Conservation (phyloP, 805 yeast genomes). For the Lachancea thermotolerans region DNA sequence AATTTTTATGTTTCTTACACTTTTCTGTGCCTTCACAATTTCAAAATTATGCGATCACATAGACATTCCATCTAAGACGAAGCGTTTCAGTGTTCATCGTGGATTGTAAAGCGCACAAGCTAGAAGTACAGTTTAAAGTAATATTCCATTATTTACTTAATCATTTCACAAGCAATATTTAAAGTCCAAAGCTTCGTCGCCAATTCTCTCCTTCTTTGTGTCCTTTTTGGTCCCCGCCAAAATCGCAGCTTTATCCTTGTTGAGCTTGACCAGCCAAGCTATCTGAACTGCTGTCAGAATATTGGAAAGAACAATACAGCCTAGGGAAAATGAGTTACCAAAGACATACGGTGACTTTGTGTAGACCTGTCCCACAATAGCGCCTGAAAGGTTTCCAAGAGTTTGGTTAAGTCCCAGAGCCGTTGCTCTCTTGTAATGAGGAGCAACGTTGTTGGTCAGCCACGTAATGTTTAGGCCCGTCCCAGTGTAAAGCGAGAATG, state of each 20-base stretch:
- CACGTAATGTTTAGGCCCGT: constrained; percentile 38
- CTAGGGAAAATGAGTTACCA: constrained; percentile 38
- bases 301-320: constrained; percentile 26
- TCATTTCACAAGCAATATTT: constrained; percentile 16
- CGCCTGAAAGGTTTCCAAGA: constrained; percentile 41
- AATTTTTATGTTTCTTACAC: no score
- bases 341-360: constrained; percentile 34
- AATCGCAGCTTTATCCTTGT: constrained; percentile 14
- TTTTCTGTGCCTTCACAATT: no score
- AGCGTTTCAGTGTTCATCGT: no score
- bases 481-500: constrained; percentile 33
- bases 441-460: constrained; percentile 39
- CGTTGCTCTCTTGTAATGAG: constrained; percentile 38
- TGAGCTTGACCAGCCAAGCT: constrained; percentile 11
- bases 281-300: constrained; percentile 16
- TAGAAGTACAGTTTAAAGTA: not conserved
- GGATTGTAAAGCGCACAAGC: not conserved
- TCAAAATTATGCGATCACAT: no score
- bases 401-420: constrained; percentile 39
- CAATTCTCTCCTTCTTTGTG: constrained; percentile 17
- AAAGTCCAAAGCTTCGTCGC: constrained; percentile 23
- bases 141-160: no score
- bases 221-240: constrained; percentile 20
- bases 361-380: constrained; percentile 39
- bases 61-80: no score